Evolutionary conservation across 1,284 basidiomycete genomes (phyloP), one percentile per base, ranked within the genome.

Genomic region (Peniophora sp.): DNA sequence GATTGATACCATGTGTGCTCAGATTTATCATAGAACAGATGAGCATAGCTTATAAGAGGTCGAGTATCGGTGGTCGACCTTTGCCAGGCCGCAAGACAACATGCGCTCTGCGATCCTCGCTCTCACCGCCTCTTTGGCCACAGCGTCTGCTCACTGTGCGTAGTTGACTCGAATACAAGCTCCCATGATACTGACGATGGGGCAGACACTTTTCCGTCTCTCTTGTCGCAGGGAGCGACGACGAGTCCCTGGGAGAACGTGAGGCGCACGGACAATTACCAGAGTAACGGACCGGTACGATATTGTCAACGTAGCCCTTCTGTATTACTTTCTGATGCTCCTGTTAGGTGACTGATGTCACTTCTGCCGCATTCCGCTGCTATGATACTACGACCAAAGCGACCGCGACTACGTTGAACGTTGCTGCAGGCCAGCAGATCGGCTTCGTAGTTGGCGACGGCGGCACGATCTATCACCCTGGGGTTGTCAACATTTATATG

Each of bases 221-320:
- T 74, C 11, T 61, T 71, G 50, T 63, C 69, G 8, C 64, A 67
- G 32, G 72, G 72, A 6, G 53, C 53, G 9, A 61, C 59, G 8
- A 72, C 70, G 3, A 53, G 68, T 5, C 61, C 57, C 23, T 76
- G 72, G 72, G 55, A 59, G 9, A 67, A 75, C 54, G 68, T 75
- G 50, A 63, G 73, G 36, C 52, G 63, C 57, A 75, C 72, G 16
- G 72, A 73, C 58, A 75, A 76, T 61, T 72, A 61, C 59, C 64
- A 73, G 52, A 61, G 58, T 34, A 68, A 68, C n/a, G 59, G 59
- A 36, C 73, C 73, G 1, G 71, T 73, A 41, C 19, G 16, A 6
- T 6, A 41, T 8, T 16, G n/a, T 41, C 23, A 10, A 8, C 23
- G 3, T 9, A 3, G 10, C 9, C 38, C 19, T 6, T n/a, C n/a